These are phyloP conservation scores for Colletotrichum sp. DNA, from an alignment of 2,329 filamentous ascomycete genomes.

Conservation along the genomic window DNA sequence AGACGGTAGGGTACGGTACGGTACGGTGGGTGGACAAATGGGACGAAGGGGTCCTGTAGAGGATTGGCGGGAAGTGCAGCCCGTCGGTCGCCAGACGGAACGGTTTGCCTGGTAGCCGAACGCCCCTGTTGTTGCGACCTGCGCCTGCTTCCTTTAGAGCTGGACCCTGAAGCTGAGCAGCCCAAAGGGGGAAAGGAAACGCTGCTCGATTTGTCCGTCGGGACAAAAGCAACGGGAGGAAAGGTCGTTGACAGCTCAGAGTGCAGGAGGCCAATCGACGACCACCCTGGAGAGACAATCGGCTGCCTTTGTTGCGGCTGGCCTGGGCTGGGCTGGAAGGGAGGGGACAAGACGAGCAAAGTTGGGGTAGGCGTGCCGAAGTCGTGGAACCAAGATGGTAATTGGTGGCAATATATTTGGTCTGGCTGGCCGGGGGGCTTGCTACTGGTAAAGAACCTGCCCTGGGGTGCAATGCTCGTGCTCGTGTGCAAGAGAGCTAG, in stretches of 20 bases:
- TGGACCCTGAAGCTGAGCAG: conserved; percentile 14
- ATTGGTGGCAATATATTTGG: conserved; percentile 16
- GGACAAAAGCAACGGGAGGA: neutral
- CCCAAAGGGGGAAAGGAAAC: neutral
- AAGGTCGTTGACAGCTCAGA: conserved; percentile 6
- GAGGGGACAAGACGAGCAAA: neutral
- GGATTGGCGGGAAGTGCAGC: neutral
- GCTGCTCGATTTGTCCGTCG: neutral
- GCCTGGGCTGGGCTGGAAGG: neutral
- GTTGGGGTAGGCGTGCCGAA: conserved; percentile 3
- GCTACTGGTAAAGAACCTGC: neutral
- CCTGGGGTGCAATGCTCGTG: neutral
- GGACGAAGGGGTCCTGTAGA: neutral
- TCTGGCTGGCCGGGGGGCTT: neutral
- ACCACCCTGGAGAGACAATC: neutral
- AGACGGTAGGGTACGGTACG: neutral
- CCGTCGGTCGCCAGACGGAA: conserved; percentile 15
- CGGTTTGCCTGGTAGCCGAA: conserved; percentile 14
- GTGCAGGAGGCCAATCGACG: neutral
- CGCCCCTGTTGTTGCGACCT: conserved; percentile 5
- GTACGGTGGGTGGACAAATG: neutral
- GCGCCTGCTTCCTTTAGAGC: conserved; percentile 1
- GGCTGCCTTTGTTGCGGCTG: neutral
- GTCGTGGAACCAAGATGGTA: neutral
- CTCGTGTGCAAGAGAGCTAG: neutral